Evolutionary conservation across 2,329 filamentous ascomycete species (phyloP).

Genomic region (Amylocarpus encephaloides): DNA sequence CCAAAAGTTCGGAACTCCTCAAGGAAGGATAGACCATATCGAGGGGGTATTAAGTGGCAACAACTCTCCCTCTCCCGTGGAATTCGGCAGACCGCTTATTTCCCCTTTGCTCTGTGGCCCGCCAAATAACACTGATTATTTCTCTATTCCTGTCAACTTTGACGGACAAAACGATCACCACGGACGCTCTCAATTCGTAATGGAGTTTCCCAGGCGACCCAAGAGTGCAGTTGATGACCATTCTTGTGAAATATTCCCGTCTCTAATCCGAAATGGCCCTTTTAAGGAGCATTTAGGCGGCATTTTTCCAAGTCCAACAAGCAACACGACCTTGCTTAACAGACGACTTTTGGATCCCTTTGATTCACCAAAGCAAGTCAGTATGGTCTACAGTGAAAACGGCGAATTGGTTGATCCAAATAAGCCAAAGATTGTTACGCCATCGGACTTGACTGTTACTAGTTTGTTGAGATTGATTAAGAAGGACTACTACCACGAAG

Average conservation of each 20-base stretch:
- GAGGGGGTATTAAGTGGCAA: not conserved
- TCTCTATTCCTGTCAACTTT: not conserved
- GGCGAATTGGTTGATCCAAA: slow-evolving; percentile 24
- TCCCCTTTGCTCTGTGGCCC: not conserved
- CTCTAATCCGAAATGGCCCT: not conserved
- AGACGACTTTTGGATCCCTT: not conserved
- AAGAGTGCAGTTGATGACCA: not conserved
- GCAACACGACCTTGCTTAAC: not conserved
- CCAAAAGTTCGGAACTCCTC: too few species aligned
- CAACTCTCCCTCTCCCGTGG: not conserved
- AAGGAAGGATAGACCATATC: too few species aligned
- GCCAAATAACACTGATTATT: not conserved
- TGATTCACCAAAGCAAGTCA: not conserved
- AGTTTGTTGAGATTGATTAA: slow-evolving; percentile 24
- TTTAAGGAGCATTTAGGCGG: not conserved
- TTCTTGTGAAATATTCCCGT: not conserved
- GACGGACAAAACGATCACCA: not conserved
- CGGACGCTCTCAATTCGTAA: not conserved
- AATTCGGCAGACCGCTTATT: not conserved
- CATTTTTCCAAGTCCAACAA: not conserved
- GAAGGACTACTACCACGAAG: slow-evolving; percentile 26
- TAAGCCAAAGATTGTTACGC: slow-evolving; percentile 3
- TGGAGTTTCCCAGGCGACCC: not conserved
- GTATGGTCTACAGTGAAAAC: slow-evolving; percentile 28
- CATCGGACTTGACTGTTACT: slow-evolving; percentile 17